Evolutionary conservation across 2,329 filamentous ascomycete species (phyloP), one percentile per base, ranked within the genome.

Genomic region (Aspergillus intermedius): DNA sequence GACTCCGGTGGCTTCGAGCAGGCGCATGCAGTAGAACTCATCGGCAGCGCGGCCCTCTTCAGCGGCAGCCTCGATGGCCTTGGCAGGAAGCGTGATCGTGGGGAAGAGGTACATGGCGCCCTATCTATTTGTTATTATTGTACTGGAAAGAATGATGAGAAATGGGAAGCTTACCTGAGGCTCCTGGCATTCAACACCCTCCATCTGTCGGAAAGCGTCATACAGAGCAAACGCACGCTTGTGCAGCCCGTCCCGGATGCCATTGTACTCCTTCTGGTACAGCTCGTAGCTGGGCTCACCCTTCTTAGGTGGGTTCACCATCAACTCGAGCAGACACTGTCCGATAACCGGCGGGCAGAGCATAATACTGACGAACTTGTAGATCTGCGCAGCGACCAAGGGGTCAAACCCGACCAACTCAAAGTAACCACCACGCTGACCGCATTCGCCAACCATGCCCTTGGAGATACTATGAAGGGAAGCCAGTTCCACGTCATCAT

Each of bases 91-190:
- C 30, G 77, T 82, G 73, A 98, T 95, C 60, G 88, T 93, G 21
- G 93, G 93, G 82, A 97, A 98, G 62, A 98, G 86, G 76, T 98
- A 98, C 93, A 98, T 98, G 67, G 87, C 86, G 52, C 93, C 93
- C 79, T 95, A 56, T 25, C 3, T 5, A 15, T 25, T 44, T 25
- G 22, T 49, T 51, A 45, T 47, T 34, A 54, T 40, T 39, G 34
- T 32, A 28, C 21, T 32, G 8, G 41, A 39, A 22, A 15, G 30
- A 44, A 23, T 25, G 5, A 30, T 10, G 30, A 40, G 9, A 21
- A 39, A 47, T 8, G 35, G 17, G 13, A 40, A 41, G 68, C 72
- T 50, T 68, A 82, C 80, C 65, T 81, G 87, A 48, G 93, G 93
- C 59, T 83, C 79, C 61, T 87, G 86, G 73, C 91, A 95, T 68